Conservation (phyloP, 2,329 filamentous ascomycete genomes). For the Plenodomus tracheiphilus region DNA sequence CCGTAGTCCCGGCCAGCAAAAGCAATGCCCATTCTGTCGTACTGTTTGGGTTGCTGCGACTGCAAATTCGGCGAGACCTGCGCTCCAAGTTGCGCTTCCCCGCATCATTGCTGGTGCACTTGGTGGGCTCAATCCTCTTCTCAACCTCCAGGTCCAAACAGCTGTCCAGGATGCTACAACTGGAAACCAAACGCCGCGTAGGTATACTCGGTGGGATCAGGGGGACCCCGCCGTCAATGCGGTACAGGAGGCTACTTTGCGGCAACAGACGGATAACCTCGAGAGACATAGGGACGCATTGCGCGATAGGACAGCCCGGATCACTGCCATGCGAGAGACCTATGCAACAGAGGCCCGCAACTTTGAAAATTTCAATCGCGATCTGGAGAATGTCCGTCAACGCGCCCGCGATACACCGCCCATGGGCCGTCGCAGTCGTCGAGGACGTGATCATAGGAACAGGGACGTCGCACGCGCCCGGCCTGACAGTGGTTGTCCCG, state of each 20-base stretch:
- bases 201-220: no score
- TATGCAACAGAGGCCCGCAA: slow-evolving; percentile 6
- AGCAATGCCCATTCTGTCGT: slow-evolving; percentile 26
- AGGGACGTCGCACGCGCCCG: no score
- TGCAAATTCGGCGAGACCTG: not conserved
- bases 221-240: no score
- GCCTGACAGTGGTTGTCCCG: not conserved
- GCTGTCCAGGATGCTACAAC: no score
- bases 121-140: not conserved
- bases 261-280: not conserved
- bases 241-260: not conserved
- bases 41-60: slow-evolving; percentile 17
- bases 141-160: no score
- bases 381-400: slow-evolving; percentile 13
- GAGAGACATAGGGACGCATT: no score
- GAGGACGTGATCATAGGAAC: not conserved
- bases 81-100: not conserved
- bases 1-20: slow-evolving; percentile 8
- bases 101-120: not conserved
- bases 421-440: no score
- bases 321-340: slow-evolving; percentile 3
- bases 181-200: no score
- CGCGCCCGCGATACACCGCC: not conserved
- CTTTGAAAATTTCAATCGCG: slow-evolving; percentile 7
- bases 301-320: not conserved